These are phyloP conservation scores for Earliella scabrosa DNA, from an alignment of 1,284 basidiomycete species.

Conservation along the genomic window DNA sequence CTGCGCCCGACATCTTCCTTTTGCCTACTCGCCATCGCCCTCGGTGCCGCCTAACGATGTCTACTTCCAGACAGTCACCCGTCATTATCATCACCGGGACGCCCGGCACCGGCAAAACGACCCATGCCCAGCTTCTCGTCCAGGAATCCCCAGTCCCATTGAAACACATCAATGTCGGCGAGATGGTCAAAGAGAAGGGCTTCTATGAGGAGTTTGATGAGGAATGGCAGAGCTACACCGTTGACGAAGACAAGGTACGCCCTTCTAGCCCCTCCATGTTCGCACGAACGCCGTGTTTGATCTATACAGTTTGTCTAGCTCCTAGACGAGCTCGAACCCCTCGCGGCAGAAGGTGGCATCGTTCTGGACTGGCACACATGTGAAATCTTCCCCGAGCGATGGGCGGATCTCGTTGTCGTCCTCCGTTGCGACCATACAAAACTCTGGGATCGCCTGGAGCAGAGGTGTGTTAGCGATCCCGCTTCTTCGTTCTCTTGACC, in stretches of 20 bases:
- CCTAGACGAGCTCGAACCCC: slow-evolving; percentile 86
- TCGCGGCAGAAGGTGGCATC: slow-evolving; percentile 72
- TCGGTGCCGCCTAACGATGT: slow-evolving; percentile 16
- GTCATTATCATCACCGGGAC: slow-evolving; percentile 95
- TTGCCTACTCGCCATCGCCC: background rate
- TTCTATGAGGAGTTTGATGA: slow-evolving; percentile 89
- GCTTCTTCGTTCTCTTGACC: background rate
- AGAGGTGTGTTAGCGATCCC: slow-evolving; percentile 62
- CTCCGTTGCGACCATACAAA: slow-evolving; percentile 87
- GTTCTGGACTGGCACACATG: slow-evolving; percentile 99
- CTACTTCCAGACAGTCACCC: slow-evolving; percentile 49
- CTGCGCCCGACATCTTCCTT: no score
- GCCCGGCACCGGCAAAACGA: slow-evolving; percentile 89
- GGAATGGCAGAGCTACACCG: slow-evolving; percentile 93
- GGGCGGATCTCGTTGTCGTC: slow-evolving; percentile 97
- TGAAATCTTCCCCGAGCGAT: slow-evolving; percentile 93
- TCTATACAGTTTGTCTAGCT: slow-evolving; percentile 50
- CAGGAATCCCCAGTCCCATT: slow-evolving; percentile 70
- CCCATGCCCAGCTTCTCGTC: slow-evolving; percentile 82
- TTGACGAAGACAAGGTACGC: slow-evolving; percentile 92
- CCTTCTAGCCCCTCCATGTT: background rate
- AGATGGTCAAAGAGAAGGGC: slow-evolving; percentile 84
- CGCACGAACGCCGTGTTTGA: slow-evolving; percentile 18
- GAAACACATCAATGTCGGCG: slow-evolving; percentile 88
- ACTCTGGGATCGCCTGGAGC: slow-evolving; percentile 95